A percentile compares a stretch with the other conserved stretches of the same genome.
phyloP scores from a whole-genome alignment of 2,329 filamentous ascomycete genomes.

The Colletotrichum graminicola region DNA sequence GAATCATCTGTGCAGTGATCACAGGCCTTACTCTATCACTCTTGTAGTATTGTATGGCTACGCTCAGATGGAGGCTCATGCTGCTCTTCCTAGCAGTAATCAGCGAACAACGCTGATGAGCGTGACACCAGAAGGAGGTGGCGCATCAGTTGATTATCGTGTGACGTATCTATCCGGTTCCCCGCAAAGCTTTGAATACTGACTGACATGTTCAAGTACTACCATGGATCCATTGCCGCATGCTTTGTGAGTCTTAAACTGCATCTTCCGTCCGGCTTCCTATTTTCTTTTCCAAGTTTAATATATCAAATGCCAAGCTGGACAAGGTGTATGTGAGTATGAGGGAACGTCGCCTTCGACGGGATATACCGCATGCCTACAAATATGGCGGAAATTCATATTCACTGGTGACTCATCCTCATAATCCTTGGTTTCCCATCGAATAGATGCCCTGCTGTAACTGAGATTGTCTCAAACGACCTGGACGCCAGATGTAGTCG shows the following conservation, averaged over 20 bases:
- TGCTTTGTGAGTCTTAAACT: background rate
- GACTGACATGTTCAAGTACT: background rate
- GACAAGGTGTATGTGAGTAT: background rate
- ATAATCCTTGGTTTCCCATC: conserved; percentile 7
- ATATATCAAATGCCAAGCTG: background rate
- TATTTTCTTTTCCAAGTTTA: background rate
- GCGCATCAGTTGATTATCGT: background rate
- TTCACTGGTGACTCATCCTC: background rate
- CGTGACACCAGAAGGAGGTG: background rate
- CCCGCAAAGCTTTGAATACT: background rate
- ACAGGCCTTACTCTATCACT: background rate
- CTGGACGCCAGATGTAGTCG: no score
- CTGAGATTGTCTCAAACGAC: background rate
- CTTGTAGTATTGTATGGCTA: background rate
- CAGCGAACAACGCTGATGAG: no score
- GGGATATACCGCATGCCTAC: background rate
- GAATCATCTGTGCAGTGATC: conserved; percentile 9
- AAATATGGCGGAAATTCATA: background rate
- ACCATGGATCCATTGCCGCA: background rate
- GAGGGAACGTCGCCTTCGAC: background rate
- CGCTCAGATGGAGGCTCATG: conserved; percentile 1
- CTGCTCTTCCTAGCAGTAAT: background rate
- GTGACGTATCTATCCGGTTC: background rate
- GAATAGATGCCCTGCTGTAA: background rate
- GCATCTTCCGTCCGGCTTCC: background rate